phyloP scores from a whole-genome alignment of 805 yeast genomes.

The Yarrowia keelungensis region DNA sequence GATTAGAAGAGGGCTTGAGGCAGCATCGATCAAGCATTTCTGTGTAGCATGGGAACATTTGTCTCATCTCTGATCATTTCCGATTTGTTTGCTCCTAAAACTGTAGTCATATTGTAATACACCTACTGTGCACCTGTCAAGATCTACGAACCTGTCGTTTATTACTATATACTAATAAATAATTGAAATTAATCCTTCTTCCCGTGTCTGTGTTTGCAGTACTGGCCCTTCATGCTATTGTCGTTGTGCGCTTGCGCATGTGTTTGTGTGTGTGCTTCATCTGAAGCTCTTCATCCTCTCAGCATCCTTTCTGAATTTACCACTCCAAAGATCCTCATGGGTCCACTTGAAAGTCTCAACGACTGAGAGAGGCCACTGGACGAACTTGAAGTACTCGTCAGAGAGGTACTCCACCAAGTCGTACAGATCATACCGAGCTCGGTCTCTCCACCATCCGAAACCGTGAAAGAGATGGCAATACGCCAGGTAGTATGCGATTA shows the following conservation, averaged over 20 bases:
- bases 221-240: not conserved
- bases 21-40: too few relatives aligned
- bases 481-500: not conserved
- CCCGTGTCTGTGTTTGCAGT: too few relatives aligned
- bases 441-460: slow-evolving; percentile 13
- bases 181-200: too few relatives aligned
- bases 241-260: not conserved
- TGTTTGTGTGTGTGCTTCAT: not conserved
- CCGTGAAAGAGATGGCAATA: slow-evolving; percentile 5
- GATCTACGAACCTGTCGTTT: too few relatives aligned
- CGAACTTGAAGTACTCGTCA: not conserved
- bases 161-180: too few relatives aligned
- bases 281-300: not conserved
- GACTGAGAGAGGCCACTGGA: slow-evolving; percentile 5
- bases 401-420: slow-evolving; percentile 4
- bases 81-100: too few relatives aligned
- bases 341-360: not conserved
- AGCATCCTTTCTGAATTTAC: not conserved
- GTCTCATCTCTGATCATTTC: too few relatives aligned
- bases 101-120: too few relatives aligned
- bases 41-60: too few relatives aligned
- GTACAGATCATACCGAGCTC: slow-evolving; percentile 1
- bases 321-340: not conserved
- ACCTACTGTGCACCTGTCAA: too few relatives aligned
- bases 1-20: too few relatives aligned